These are phyloP conservation scores for Ophiocordyceps camponoti-saundersi DNA, from an alignment of 2,329 filamentous ascomycete genomes.

Conservation along the genomic window DNA sequence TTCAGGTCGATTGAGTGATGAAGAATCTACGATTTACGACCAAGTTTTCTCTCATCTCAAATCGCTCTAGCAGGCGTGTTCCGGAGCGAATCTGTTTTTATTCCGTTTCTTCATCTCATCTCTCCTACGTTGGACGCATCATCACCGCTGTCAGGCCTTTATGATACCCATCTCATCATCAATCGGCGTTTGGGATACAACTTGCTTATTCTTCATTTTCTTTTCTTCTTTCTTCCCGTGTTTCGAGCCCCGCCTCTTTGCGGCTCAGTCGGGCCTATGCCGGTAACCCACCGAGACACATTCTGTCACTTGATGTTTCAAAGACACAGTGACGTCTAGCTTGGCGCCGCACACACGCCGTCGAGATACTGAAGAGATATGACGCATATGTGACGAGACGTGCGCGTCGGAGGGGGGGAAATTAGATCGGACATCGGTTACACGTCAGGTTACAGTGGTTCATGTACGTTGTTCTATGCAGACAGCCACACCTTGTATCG, in stretches of 20 bases:
- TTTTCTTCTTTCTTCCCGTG: not conserved
- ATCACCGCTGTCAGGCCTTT: slow-evolving; percentile 1
- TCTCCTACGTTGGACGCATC: not conserved
- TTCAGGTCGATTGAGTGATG: slow-evolving; percentile 36
- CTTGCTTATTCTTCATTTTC: not conserved
- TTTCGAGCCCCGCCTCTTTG: no score
- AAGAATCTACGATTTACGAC: not conserved
- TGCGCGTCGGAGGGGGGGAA: no score
- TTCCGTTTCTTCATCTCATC: no score
- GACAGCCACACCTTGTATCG: no score
- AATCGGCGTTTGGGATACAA: not conserved
- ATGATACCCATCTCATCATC: slow-evolving; percentile 1
- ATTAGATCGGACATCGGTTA: no score
- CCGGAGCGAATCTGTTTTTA: not conserved
- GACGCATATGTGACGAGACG: no score
- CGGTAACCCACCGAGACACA: not conserved
- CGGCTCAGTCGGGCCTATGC: not conserved
- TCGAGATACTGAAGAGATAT: no score
- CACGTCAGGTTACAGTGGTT: no score
- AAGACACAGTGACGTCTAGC: no score
- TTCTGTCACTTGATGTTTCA: no score
- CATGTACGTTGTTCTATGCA: no score
- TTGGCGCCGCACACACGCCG: no score
- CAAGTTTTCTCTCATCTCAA: not conserved
- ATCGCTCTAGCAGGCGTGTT: not conserved